A percentile compares a stretch with the other conserved stretches of the same genome.
phyloP scores from a whole-genome alignment of 805 yeast species.

The Candida koratica region DNA sequence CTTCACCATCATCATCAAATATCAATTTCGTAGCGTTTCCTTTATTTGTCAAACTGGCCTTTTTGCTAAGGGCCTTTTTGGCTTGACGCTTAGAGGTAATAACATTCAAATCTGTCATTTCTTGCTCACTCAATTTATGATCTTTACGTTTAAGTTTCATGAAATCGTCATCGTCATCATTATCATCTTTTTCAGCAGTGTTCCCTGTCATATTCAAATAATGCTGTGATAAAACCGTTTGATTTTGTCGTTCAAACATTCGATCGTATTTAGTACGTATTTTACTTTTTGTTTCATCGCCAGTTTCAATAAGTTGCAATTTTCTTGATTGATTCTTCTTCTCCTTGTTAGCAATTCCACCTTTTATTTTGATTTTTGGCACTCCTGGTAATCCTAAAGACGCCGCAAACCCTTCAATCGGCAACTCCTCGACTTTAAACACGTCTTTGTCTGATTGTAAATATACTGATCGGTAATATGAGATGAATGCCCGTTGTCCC shows the following conservation, averaged over 20 bases:
- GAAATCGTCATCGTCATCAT: conserved; percentile 61
- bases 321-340: conserved; percentile 79
- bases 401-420: conserved; percentile 78
- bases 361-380: conserved; percentile 77
- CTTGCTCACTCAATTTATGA: conserved; percentile 64
- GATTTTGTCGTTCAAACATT: conserved; percentile 94
- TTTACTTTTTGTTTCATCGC: conserved; percentile 57
- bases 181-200: conserved; percentile 20
- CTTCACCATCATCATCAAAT: conserved; percentile 91
- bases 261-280: conserved; percentile 87
- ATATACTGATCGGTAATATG: conserved; percentile 81
- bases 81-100: conserved; percentile 81
- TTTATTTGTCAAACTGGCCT: conserved; percentile 55
- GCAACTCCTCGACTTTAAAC: conserved; percentile 71
- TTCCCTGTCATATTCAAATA: conserved; percentile 68
- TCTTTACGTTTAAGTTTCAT: conserved; percentile 74
- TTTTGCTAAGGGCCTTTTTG: conserved; percentile 84
- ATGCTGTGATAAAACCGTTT: conserved; percentile 85
- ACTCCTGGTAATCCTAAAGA: conserved; percentile 95
- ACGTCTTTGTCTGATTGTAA: conserved; percentile 85
- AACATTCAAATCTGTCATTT: conserved; percentile 54
- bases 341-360: conserved; percentile 55
- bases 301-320: conserved; percentile 50
- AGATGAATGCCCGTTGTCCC: conserved; percentile 93
- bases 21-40: conserved; percentile 74